Base-by-base conservation (phyloP, 2,329 filamentous ascomycete genomes). In the Pseudogymnoascus sp. region DNA sequence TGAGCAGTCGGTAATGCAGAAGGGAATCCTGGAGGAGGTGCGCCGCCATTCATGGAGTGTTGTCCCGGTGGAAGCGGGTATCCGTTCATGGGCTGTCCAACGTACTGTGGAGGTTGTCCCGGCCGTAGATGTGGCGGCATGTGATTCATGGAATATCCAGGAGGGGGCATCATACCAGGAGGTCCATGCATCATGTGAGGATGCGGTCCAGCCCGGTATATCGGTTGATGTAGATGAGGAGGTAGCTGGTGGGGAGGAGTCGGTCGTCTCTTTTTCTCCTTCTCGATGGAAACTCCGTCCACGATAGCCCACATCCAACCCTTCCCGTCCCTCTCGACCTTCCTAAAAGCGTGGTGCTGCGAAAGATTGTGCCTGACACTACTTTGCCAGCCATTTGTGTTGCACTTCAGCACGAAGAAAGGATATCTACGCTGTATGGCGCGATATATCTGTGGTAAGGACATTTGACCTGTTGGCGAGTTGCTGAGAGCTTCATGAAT, bases 351-450 rank as follows among this genome's bases (percentile, higher is more conserved):
- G 62, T 80, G 76, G 66, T 82, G 78, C 63, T 83, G 80, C 21
- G 80, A 79, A n/a, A 86, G 74, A 65, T 86, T 86, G 68, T 86
- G 83, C 35, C 83, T 77, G n/a, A 86, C 82, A 71, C 82, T 84
- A 60, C 82, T 85, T 68, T 86, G 83, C 83, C 83, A 86, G 21
- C 83, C 83, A 62, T 76, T 79, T 2, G 82, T 84, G 15, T 75
- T 75, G 13, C 77, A 78, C 64, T 76, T 77, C 69, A 84, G 79
- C 66, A 81, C 82, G 71, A 80, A 86, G 73, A 78, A 85, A 4
- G 83, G 83, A 68, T 83, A 85, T 64, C 79, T 81, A 63, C 79
- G 79, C 69, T 82, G 78, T 62, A 86, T 83, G 46, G 81, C 80
- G 67, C 80, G 79, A 71, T 86, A 86, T 60, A 86, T 85, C 65